Base-by-base conservation (phyloP, 75 land plant genomes). In the Pinus albicaulis region DNA sequence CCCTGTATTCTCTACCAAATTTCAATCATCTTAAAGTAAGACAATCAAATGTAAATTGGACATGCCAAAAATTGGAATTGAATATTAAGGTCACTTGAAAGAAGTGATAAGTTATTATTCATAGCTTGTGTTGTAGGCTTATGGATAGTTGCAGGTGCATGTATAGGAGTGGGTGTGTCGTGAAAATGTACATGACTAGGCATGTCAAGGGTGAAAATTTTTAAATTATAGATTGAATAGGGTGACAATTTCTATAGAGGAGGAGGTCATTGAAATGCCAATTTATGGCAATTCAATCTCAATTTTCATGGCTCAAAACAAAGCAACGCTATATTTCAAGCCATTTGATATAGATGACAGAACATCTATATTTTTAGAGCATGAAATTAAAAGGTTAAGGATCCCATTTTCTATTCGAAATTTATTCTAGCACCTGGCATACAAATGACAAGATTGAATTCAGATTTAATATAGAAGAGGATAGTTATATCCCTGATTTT, bases 1-100 rank as follows among this genome's bases (percentile, higher is more conserved):
- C 70, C 95, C 96, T 36, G 86, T 87, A 61, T 87, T 85, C 69
- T 57, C 59, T 10, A 59, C 76, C 73, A 73, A 73, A 55, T 53
- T 55, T 24, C 74, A 73, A 15, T 52, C 44, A 38, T 6, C 3
- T 19, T 66, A 12, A 38, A 36, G 1, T 28, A 66, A 41, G 52
- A 8, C 38, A n/a, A 66, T 66, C 71, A 66, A 2, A 20, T 36
- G 71, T 38, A 66, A 36, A 66, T 66, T 8, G 8, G 38, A 10
- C 11, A 38, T 66, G 7, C 13, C 48, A 66, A n/a, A 66, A 17
- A 20, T 65, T 15, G 19, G 20, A 41, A 4, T 6, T 31, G 17
- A 65, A 31, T 36, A 5, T 26, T 22, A 0, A 59, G 23, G 61
- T 24, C 23, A 7, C n/a, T 19, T 59, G 23, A 59, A 3, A 7